Base-by-base conservation (phyloP, 306 rosid genomes). In the Trichosanthes truncata region DNA sequence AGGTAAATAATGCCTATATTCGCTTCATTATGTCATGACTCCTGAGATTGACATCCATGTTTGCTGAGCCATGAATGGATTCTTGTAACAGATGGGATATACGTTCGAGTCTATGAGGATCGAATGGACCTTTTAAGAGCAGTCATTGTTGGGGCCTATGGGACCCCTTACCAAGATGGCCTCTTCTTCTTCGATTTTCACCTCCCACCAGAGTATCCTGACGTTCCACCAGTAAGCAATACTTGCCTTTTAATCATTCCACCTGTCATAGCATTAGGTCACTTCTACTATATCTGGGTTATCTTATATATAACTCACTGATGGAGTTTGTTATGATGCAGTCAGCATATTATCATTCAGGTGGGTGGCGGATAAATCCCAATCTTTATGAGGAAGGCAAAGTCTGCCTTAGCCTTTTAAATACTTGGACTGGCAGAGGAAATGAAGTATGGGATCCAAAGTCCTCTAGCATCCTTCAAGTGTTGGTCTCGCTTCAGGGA, bases 91-190 rank as follows among this genome's bases (percentile, higher is more conserved):
- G 99, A 88, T 79, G 95, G 90, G 78, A 93, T 96, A 83, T 90
- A 82, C 21, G 99, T 93, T 76, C 89, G 98, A 57, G 99, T 90
- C 81, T 96, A 93, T 66, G 99, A 96, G 86, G 99, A 96, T 84
- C 85, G 98, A 83, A 91, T 96, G 98, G 98, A 93, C 85, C 97
- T 96, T 67, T 79, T 96, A 72, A 89, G 99, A 84, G 94, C 99
- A 38, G 99, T 96, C 80, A 96, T 96, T 85, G 89, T 96, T 79
- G 99, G 99, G 89, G 94, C 99, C 53, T 96, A 91, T 71, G 99
- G 99, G 81, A 96, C 99, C 20, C 99, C 97, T 79, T 96, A 96
- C 92, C 99, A 96, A 89, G 99, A 96, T 84, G 99, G 99, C 55
- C 94, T 96, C 74, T 96, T 96, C 85, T 90, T 93, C 94, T 96